Evolutionary conservation across 225 moss, liverwort and hornwort species (phyloP).

Genomic region (Ulota crispa): DNA sequence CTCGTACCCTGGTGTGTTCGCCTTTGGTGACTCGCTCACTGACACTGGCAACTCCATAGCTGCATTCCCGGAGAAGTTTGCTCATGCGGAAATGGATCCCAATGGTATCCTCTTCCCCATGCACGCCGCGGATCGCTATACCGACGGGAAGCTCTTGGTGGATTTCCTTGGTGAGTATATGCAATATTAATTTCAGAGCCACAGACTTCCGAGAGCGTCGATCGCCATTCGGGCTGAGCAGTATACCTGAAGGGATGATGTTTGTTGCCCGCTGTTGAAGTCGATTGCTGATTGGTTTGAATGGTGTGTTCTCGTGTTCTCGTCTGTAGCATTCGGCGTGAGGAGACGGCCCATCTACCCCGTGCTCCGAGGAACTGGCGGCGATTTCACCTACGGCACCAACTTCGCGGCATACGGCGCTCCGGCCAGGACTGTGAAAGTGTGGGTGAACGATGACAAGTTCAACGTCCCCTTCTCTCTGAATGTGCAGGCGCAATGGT

Average conservation of each 20-base stretch:
- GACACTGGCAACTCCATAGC: constrained; percentile 41
- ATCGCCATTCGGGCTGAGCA: too few relatives aligned
- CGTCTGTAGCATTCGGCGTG: constrained; percentile 43
- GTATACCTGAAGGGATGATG: too few relatives aligned
- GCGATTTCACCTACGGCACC: constrained; percentile 34
- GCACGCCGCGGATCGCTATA: constrained; percentile 37
- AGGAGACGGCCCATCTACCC: constrained; percentile 44
- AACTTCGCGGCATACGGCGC: constrained; percentile 55
- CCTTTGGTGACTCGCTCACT: constrained; percentile 42
- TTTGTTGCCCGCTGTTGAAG: too few relatives aligned
- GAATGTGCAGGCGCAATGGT: constrained; percentile 53
- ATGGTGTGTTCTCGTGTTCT: too few relatives aligned
- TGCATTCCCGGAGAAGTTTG: constrained; percentile 34
- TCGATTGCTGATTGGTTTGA: too few relatives aligned
- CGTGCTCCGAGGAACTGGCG: constrained; percentile 32
- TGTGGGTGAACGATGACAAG: constrained; percentile 24
- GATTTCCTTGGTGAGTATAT: constrained; percentile 40
- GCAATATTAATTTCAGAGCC: too few relatives aligned
- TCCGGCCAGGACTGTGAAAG: constrained; percentile 33
- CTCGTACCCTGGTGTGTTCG: constrained; percentile 27
- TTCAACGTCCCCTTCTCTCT: constrained; percentile 40
- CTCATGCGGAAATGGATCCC: neutral
- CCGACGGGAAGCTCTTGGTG: constrained; percentile 33
- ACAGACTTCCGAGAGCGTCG: too few relatives aligned
- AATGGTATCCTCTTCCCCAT: constrained; percentile 24